Evolutionary conservation across 2,329 filamentous ascomycete genomes (phyloP).

Genomic region (Colletotrichum chrysophilum): DNA sequence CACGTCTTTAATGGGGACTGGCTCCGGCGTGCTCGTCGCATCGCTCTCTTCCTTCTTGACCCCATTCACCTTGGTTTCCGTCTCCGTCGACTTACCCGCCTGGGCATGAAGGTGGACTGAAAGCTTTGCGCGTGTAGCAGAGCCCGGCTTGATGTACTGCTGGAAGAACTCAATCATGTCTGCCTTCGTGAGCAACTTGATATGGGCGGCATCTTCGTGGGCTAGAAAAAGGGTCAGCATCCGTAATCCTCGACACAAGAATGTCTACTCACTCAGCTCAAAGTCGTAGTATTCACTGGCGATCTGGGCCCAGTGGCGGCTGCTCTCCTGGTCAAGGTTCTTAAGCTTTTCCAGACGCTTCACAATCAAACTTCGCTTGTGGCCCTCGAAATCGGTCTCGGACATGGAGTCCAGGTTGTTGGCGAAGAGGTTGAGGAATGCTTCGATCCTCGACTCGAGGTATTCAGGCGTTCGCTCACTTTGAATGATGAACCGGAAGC

Average conservation of each 20-base stretch:
- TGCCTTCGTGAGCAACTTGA: slow-evolving; percentile 76
- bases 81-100: slow-evolving; percentile 52
- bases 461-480: slow-evolving; percentile 87
- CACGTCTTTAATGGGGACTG: slow-evolving; percentile 76
- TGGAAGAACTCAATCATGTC: slow-evolving; percentile 84
- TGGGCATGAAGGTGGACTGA: slow-evolving; percentile 85
- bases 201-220: slow-evolving; percentile 76
- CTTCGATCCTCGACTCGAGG: slow-evolving; percentile 85
- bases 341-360: slow-evolving; percentile 90
- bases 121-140: slow-evolving; percentile 77
- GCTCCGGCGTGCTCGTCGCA: slow-evolving; percentile 35
- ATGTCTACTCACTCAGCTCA: slow-evolving; percentile 68
- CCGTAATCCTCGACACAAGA: not conserved
- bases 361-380: slow-evolving; percentile 88
- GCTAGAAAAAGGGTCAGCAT: slow-evolving; percentile 47
- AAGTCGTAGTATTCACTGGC: slow-evolving; percentile 90
- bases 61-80: slow-evolving; percentile 37
- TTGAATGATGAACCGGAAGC: slow-evolving; percentile 90
- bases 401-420: slow-evolving; percentile 76
- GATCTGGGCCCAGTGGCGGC: slow-evolving; percentile 85
- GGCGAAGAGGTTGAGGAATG: slow-evolving; percentile 75
- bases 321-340: slow-evolving; percentile 86
- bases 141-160: slow-evolving; percentile 76
- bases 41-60: slow-evolving; percentile 38
- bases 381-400: slow-evolving; percentile 83